Evolutionary conservation across 1,139 yeast genomes (phyloP), one percentile per base, ranked within the genome.

Genomic region (Hanseniaspora sp.): DNA sequence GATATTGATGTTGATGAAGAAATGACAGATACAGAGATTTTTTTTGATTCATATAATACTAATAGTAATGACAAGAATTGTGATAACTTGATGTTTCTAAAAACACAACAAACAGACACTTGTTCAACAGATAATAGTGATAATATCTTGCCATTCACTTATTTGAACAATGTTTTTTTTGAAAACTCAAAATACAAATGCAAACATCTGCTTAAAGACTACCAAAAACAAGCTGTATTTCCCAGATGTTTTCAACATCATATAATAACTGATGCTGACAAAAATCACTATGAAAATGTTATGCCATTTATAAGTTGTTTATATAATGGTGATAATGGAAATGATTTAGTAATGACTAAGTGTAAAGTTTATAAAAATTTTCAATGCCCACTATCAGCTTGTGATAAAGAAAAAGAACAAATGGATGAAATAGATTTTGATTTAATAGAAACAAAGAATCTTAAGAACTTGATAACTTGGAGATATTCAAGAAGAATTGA

Each of bases 301-400:
- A 12, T 47, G 18, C 44, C 45, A 39, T 47, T 33, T n/a, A 31
- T 31, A 34, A 47, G 11, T 9, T 18, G 7, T 28, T 28, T 7
- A 31, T 7, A 13, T 3, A 7, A 40, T 7, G 8, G 7, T 12
- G 7, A 40, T 17, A 40, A 11, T 15, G 15, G 15, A 13, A n/a
- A 48, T 12, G 33, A 48, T 15, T 12, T 11, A 18, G 7, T 28
- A 5, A 18, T 48, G 15, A 11, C 34, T 7, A 28, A 41, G 8
- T 28, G 53, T 35, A 55, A 54, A 8, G 37, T 60, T n/a, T 52
- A 55, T 23, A 59, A 59, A 37, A 59, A 59, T 18, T 58, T 49
- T n/a, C 55, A 56, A 28, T 59, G 62, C 45, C 62, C 62, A 23
- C 55, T 58, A 52, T 31, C 55, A 48, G 28, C 59, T 51, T 49